Base-by-base conservation (phyloP, 257 asterid species). In the Lavandula angustifolia region DNA sequence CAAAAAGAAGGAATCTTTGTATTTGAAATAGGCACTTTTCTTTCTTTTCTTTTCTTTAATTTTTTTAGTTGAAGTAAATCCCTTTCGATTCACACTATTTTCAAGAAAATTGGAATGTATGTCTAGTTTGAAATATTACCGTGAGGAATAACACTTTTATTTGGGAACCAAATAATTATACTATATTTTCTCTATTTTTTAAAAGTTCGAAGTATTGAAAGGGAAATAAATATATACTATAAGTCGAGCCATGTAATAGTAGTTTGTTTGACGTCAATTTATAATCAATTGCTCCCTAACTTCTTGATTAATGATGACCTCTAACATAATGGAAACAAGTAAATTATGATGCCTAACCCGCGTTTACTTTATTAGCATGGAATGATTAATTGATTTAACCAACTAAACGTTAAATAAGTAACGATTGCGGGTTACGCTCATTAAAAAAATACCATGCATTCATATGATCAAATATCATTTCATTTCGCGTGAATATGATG, bases 301-400 rank as follows among this genome's bases (percentile, higher is more conserved):
- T 27, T 8, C 61, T 42, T 52, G 4, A 27, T 7, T 56, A 13
- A 48, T 54, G 32, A 46, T 54, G 41, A 22, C 11, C 2, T 9
- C 27, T 7, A 5, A 12, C 37, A 49, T 49, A 57, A 16, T 41
- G 62, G 67, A 52, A 54, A n/a, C 50, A 58, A 13, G 41, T 6
- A 27, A 58, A 68, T 69, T 50, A 69, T 68, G 38, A 5, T 68
- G 66, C 49, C 60, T 52, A 8, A 3, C 27, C 29, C 67, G 49
- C 54, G 58, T 70, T 42, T 62, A 61, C 14, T 48, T 60, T 33
- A 52, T 32, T n/a, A 42, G 37, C 22, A 37, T 34, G 51, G 17
- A 22, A 22, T 22, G 2, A 22, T 48, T 50, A 16, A 11, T 69
- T 52, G 18, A 34, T 32, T 58, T 68, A 35, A 68, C 33, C 9